Conservation (phyloP, 176 grass and related monocot species). For the Carex cristatella region DNA sequence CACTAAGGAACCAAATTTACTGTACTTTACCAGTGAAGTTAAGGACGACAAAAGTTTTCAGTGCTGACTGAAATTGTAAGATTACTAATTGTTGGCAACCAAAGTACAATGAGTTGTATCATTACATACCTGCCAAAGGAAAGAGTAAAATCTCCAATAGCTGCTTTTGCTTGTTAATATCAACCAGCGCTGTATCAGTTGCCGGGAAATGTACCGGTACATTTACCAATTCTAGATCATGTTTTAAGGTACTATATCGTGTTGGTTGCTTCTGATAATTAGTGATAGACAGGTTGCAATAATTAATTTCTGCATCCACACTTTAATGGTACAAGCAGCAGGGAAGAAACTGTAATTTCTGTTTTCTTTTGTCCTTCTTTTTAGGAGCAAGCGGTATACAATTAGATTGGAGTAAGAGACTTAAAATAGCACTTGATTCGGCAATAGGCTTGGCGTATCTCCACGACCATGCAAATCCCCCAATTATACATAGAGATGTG, state of each 20-base stretch:
- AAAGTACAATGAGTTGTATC: background rate
- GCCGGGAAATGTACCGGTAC: background rate
- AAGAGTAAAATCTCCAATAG: background rate
- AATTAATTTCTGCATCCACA: background rate
- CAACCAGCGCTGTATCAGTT: background rate
- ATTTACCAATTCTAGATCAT: background rate
- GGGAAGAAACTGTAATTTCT: background rate
- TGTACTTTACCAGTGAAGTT: background rate
- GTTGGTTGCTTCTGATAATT: background rate
- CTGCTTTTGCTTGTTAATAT: background rate
- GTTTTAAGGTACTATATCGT: background rate
- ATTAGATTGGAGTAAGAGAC: conserved; percentile 67
- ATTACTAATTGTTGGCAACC: background rate
- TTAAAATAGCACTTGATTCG: conserved; percentile 65
- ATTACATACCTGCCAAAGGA: background rate
- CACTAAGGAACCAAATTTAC: background rate
- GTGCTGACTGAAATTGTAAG: too few species aligned
- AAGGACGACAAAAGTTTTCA: too few species aligned
- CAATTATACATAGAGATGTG: conserved; percentile 88
- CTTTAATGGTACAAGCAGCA: background rate
- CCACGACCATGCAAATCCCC: conserved; percentile 85
- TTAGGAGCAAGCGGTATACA: conserved; percentile 62
- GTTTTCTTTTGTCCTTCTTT: background rate
- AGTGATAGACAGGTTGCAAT: background rate
- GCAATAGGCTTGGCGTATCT: conserved; percentile 85